Base-by-base conservation (phyloP, 768 basidiomycete genomes). In the Leccinum obscurum region DNA sequence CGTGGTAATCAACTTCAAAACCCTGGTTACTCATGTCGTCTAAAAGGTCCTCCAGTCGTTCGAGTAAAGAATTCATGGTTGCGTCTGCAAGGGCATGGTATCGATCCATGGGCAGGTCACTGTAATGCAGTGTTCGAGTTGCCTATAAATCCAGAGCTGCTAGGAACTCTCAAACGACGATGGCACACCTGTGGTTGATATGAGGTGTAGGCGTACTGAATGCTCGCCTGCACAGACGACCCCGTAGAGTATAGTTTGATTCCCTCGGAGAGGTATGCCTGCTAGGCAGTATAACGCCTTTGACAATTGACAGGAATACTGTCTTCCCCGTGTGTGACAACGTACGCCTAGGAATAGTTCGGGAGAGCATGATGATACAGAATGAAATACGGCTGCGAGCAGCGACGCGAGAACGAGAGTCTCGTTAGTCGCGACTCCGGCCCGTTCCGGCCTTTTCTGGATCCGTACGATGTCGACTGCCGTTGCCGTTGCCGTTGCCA, bases 1-100 rank as follows among this genome's bases (percentile, higher is more conserved):
- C 94, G 69, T 87, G 86, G 72, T 96, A 96, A 72, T 96, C 95
- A 20, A 97, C 90, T 72, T 97, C 94, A 64, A 85, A 87, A 2
- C 76, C 76, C 1, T 83, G 72, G 56, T 85, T 78, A 13, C 77
- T 83, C 7, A 81, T 60, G 30, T 74, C 78, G 57, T 93, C 89
- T n/a, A 95, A 70, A 28, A 93, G 65, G 11, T 77, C 77, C 69
- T 97, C 95, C 30, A 96, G 75, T 3, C 80, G 81, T 57, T 92
- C 91, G 17, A 94, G 81, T 20, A 96, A 70, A 9, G 70, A 72
- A 54, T 88, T 85, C 93, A 97, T 94, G 4, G 90, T 85, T 39
- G 76, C 72, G 61, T 96, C 92, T 2, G 95, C 83, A 28, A 90
- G 74, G 32, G 71, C 70, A 67, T 95, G 86, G 69, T 96, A 97